Evolutionary conservation across 805 yeast species (phyloP).

Genomic region (Starmerella geochares): DNA sequence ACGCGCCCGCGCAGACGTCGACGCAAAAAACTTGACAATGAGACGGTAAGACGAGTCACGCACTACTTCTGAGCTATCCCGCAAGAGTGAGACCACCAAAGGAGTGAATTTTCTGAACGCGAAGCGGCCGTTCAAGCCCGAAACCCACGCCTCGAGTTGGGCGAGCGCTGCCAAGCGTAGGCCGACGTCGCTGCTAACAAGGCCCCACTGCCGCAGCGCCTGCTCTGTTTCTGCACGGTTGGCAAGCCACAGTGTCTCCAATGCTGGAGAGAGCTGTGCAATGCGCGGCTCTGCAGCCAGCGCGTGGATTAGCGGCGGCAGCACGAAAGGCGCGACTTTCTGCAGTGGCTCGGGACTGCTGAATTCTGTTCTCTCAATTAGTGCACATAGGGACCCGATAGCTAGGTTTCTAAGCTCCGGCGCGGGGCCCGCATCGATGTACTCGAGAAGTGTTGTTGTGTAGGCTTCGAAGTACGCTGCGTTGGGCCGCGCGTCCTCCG

Average conservation of each 20-base stretch:
- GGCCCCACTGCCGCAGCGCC: slow-evolving; percentile 29
- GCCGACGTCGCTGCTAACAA: slow-evolving; percentile 23
- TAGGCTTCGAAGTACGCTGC: not conserved
- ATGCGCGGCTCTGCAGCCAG: not conserved
- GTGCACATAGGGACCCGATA: not conserved
- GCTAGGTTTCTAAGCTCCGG: not conserved
- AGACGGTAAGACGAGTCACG: slow-evolving; percentile 28
- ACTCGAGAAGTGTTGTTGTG: not conserved
- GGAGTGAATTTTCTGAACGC: slow-evolving; percentile 32
- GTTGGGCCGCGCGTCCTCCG: not conserved
- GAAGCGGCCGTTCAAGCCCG: slow-evolving; percentile 26
- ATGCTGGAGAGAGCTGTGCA: slow-evolving; percentile 3
- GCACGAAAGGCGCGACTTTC: not conserved
- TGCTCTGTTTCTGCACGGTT: slow-evolving; percentile 31
- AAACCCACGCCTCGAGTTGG: slow-evolving; percentile 26
- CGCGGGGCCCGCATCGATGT: not conserved
- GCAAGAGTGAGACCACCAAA: slow-evolving; percentile 28
- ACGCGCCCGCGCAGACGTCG: slow-evolving; percentile 35
- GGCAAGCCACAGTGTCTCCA: slow-evolving; percentile 32
- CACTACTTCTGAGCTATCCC: slow-evolving; percentile 25
- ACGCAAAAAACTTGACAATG: slow-evolving; percentile 35
- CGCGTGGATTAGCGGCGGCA: slow-evolving; percentile 2
- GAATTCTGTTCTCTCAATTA: not conserved
- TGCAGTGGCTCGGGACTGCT: slow-evolving; percentile 4
- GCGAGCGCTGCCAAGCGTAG: slow-evolving; percentile 26